A percentile compares a stretch with the other conserved stretches of the same genome.
phyloP scores from a whole-genome alignment of 2,329 filamentous ascomycete species.

The Pyrenochaeta sp. region DNA sequence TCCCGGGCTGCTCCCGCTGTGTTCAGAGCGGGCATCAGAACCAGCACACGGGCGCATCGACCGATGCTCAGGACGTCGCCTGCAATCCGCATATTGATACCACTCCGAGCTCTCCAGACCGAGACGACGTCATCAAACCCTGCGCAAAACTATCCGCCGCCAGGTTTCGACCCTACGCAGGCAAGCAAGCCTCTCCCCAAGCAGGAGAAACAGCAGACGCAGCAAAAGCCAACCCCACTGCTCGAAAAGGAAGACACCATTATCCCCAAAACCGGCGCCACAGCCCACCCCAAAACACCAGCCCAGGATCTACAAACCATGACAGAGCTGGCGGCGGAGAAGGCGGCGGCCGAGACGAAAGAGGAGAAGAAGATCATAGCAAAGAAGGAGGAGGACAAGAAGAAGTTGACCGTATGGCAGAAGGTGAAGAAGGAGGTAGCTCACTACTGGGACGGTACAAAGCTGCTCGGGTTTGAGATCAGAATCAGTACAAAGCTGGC shows the following conservation, averaged over 20 bases:
- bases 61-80: constrained; percentile 61
- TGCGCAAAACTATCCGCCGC: constrained; percentile 73
- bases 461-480: constrained; percentile 90
- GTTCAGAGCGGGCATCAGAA: constrained; percentile 55
- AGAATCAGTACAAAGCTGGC: constrained; percentile 91
- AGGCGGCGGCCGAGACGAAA: constrained; percentile 58
- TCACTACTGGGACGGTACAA: constrained; percentile 99
- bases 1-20: constrained; percentile 57
- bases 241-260: constrained; percentile 44
- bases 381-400: constrained; percentile 71
- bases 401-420: constrained; percentile 88
- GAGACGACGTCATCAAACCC: constrained; percentile 61
- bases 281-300: constrained; percentile 56
- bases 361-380: constrained; percentile 65
- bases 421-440: constrained; percentile 93
- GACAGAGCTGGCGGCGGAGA: constrained; percentile 70
- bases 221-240: constrained; percentile 30
- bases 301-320: constrained; percentile 61
- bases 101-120: constrained; percentile 63
- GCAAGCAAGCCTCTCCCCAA: constrained; percentile 83
- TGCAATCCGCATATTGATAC: constrained; percentile 66
- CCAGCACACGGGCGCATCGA: constrained; percentile 51
- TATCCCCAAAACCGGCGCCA: constrained; percentile 51
- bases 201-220: constrained; percentile 54
- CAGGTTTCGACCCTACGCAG: constrained; percentile 88